Evolutionary conservation across 176 grass and related monocot genomes (phyloP).

Genomic region (Triticum timopheevii): DNA sequence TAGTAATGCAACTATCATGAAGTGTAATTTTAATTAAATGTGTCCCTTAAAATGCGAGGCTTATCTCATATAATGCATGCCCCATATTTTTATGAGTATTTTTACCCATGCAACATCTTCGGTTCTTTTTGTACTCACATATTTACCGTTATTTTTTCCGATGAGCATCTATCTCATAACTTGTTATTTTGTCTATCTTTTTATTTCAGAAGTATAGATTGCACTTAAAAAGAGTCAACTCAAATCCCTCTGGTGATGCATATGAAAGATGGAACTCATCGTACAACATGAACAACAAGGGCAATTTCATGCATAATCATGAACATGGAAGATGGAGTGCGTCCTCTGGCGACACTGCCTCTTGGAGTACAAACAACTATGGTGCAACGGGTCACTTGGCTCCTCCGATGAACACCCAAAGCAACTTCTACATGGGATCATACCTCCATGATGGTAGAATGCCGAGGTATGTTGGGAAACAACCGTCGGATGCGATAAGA

Average conservation of each 20-base stretch:
- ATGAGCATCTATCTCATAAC: neutral
- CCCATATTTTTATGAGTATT: conserved; percentile 4
- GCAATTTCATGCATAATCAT: conserved; percentile 28
- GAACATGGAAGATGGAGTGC: conserved; percentile 4
- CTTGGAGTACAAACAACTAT: conserved; percentile 4
- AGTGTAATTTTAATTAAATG: neutral
- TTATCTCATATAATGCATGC: neutral
- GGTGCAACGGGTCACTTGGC: conserved; percentile 19
- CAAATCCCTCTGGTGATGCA: conserved; percentile 5
- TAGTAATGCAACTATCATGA: neutral
- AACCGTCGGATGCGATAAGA: neutral
- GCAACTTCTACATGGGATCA: conserved; percentile 13
- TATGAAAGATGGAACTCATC: conserved; percentile 17
- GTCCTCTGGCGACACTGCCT: neutral
- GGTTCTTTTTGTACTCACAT: neutral
- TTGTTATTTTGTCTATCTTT: neutral
- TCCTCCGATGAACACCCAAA: neutral
- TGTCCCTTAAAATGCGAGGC: neutral
- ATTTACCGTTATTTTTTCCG: neutral
- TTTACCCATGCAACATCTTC: neutral
- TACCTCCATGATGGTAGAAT: conserved; percentile 20
- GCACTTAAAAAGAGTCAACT: conserved; percentile 34
- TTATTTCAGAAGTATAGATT: conserved; percentile 70
- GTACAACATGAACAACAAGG: conserved; percentile 7
- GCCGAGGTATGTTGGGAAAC: neutral